phyloP scores from a whole-genome alignment of 768 basidiomycete species.

The Amanita rubescens region DNA sequence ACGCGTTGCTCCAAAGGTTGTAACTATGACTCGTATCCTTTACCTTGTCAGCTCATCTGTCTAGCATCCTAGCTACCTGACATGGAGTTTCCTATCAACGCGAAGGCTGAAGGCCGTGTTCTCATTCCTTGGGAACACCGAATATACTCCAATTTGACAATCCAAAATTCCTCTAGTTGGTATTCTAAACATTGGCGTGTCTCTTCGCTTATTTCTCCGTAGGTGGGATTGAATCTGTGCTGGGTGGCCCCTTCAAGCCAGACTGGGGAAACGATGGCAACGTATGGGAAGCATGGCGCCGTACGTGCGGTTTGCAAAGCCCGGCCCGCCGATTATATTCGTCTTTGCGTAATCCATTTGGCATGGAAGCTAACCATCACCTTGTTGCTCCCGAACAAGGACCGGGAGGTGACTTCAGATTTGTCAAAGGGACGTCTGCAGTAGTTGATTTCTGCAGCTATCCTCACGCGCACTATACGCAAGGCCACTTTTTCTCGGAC shows the following conservation, averaged over 20 bases:
- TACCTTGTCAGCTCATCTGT: slow-evolving; percentile 2
- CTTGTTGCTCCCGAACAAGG: slow-evolving; percentile 17
- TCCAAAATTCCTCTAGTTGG: slow-evolving; percentile 35
- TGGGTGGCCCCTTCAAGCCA: slow-evolving; percentile 61
- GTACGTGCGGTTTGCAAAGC: slow-evolving; percentile 78
- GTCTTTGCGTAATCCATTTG: slow-evolving; percentile 53
- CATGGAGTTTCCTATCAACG: slow-evolving; percentile 92
- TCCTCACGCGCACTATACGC: slow-evolving; percentile 79
- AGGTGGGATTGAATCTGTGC: slow-evolving; percentile 48
- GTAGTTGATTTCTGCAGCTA: slow-evolving; percentile 70
- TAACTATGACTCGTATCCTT: slow-evolving; percentile 2
- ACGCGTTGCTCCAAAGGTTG: slow-evolving; percentile 59
- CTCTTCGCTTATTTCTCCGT: slow-evolving; percentile 12
- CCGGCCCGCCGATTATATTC: slow-evolving; percentile 79
- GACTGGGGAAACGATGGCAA: slow-evolving; percentile 83
- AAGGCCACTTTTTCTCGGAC: slow-evolving; percentile 97
- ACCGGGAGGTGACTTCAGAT: slow-evolving; percentile 54
- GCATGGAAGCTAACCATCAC: slow-evolving; percentile 15
- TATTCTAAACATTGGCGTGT: neutral
- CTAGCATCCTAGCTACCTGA: slow-evolving; percentile 60
- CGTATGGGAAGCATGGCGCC: slow-evolving; percentile 92
- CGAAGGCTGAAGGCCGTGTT: slow-evolving; percentile 89
- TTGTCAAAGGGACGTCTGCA: slow-evolving; percentile 54
- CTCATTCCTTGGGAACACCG: slow-evolving; percentile 89
- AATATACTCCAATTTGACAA: slow-evolving; percentile 64